A percentile compares a stretch with the other conserved stretches of the same genome.
These are phyloP conservation scores for Mucor racemosus DNA, from an alignment of 371 early-diverging fungal species.

Conservation along the genomic window DNA sequence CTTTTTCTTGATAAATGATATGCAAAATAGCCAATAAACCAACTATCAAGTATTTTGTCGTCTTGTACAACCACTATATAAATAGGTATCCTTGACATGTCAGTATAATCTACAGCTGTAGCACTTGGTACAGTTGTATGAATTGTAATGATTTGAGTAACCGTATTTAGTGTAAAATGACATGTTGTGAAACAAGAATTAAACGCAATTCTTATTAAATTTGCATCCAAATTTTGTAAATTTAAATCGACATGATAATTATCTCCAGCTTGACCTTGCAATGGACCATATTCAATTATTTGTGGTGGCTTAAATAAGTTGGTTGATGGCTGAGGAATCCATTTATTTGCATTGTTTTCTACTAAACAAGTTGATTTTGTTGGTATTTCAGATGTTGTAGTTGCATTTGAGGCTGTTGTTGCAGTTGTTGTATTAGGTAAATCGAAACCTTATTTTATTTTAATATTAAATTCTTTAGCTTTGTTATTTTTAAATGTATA, in stretches of 20 bases:
- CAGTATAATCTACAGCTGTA: neutral
- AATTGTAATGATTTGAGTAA: slow-evolving; percentile 22
- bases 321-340: slow-evolving; percentile 22
- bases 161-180: slow-evolving; percentile 22
- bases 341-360: slow-evolving; percentile 9
- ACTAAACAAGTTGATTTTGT: neutral
- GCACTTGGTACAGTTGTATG: slow-evolving; percentile 19
- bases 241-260: slow-evolving; percentile 14
- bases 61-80: slow-evolving; percentile 22
- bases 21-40: slow-evolving; percentile 21
- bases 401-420: neutral
- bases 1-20: slow-evolving; percentile 18
- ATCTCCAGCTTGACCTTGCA: slow-evolving; percentile 23
- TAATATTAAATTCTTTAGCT: neutral
- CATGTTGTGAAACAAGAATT: slow-evolving; percentile 25
- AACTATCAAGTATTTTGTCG: slow-evolving; percentile 18
- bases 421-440: slow-evolving; percentile 1
- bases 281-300: slow-evolving; percentile 15
- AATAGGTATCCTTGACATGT: slow-evolving; percentile 20
- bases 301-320: slow-evolving; percentile 23
- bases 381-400: neutral
- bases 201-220: slow-evolving; percentile 22
- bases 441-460: slow-evolving; percentile 19
- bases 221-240: slow-evolving; percentile 9
- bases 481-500: neutral